Evolutionary conservation across 2,329 filamentous ascomycete species (phyloP).

Genomic region (Paraconiothyrium sp.): DNA sequence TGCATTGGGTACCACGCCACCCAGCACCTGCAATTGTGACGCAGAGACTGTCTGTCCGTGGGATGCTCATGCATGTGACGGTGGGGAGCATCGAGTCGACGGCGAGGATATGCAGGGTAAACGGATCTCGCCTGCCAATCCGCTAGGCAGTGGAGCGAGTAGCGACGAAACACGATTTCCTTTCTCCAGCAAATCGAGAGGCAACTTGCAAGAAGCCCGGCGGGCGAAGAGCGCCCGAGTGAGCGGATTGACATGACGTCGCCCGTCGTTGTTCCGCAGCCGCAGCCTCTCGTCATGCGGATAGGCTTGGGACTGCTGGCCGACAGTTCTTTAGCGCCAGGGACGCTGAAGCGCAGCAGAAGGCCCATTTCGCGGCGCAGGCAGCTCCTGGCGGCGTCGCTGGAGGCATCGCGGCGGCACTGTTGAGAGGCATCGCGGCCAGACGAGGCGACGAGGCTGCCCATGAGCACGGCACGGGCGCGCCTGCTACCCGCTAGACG

Average conservation of each 20-base stretch:
- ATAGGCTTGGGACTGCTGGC: background rate
- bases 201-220: background rate
- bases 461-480: background rate
- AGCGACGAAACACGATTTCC: slow-evolving; percentile 8
- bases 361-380: background rate
- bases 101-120: slow-evolving; percentile 6
- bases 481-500: slow-evolving; percentile 6
- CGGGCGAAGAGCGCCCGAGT: background rate
- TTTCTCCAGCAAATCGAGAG: background rate
- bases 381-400: background rate
- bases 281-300: background rate
- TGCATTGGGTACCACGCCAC: no score
- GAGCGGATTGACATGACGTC: slow-evolving; percentile 1
- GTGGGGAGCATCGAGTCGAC: slow-evolving; percentile 6
- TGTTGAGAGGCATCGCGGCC: background rate
- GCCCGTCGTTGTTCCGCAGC: background rate
- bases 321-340: background rate
- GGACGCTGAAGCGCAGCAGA: background rate
- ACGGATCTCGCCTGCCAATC: background rate
- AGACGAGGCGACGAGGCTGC: slow-evolving; percentile 9
- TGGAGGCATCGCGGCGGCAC: background rate
- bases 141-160: slow-evolving; percentile 11
- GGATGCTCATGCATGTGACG: slow-evolving; percentile 9
- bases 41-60: background rate
- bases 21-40: no score